These are phyloP conservation scores for Ceratocystis ficicola DNA, from an alignment of 2,329 filamentous ascomycete genomes.

Conservation along the genomic window DNA sequence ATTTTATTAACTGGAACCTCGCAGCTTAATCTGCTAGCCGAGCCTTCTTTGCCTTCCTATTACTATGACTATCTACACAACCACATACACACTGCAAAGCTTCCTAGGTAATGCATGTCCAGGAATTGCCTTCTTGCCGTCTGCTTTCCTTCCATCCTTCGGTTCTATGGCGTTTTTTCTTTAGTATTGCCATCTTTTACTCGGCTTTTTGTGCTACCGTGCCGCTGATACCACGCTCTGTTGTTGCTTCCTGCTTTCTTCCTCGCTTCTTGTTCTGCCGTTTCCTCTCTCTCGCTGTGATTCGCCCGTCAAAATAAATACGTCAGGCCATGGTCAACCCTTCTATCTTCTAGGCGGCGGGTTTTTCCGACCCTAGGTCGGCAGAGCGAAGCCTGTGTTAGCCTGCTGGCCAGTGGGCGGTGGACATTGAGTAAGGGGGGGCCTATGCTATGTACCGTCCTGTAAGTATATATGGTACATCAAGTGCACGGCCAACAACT, in stretches of 20 bases:
- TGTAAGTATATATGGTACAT: background rate
- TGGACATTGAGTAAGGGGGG: no score
- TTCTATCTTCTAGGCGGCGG: constrained; percentile 23
- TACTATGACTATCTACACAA: background rate
- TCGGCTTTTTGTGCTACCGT: constrained; percentile 10
- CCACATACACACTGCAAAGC: background rate
- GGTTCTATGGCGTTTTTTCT: constrained; percentile 20
- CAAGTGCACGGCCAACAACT: background rate
- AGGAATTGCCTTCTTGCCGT: constrained; percentile 1
- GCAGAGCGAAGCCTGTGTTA: background rate
- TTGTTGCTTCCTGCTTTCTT: background rate
- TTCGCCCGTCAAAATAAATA: constrained; percentile 9
- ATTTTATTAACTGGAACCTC: background rate
- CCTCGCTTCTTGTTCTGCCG: background rate
- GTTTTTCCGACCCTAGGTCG: constrained; percentile 23
- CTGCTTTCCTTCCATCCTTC: constrained; percentile 20
- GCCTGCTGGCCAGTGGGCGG: background rate
- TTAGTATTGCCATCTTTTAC: background rate
- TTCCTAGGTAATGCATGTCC: background rate
- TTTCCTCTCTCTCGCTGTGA: constrained; percentile 13
- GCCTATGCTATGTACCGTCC: background rate
- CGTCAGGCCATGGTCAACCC: constrained; percentile 11
- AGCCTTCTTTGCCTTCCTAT: background rate
- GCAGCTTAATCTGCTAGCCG: background rate
- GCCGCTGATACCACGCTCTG: background rate